A percentile compares a stretch with the other conserved stretches of the same genome.
phyloP scores from a whole-genome alignment of 805 yeast species.

The Monosporozyma servazzii region DNA sequence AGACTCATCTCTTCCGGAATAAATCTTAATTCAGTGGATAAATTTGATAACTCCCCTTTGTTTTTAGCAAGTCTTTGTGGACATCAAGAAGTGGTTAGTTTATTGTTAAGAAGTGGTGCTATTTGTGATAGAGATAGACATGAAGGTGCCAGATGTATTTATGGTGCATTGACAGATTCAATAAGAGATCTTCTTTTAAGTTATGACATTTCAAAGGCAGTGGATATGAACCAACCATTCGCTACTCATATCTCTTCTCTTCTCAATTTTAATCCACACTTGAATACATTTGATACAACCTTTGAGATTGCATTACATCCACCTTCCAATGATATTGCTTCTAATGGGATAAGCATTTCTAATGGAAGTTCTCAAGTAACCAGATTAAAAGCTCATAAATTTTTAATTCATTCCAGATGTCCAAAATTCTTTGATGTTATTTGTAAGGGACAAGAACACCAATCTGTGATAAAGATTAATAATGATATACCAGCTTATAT shows the following conservation, averaged over 20 bases:
- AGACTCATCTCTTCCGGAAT: constrained; percentile 45
- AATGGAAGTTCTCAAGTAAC: background rate
- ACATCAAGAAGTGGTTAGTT: constrained; percentile 52
- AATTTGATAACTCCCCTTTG: constrained; percentile 68
- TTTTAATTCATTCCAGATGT: constrained; percentile 35
- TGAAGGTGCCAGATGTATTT: constrained; percentile 69
- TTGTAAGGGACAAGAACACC: background rate
- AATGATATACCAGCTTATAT: constrained; percentile 3
- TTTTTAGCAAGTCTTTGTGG: constrained; percentile 71
- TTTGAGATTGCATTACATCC: background rate
- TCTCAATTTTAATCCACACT: constrained; percentile 12
- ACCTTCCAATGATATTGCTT: background rate
- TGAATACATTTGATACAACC: constrained; percentile 7
- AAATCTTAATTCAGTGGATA: constrained; percentile 43
- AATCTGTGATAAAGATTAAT: background rate
- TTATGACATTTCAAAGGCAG: constrained; percentile 59
- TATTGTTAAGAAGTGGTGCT: constrained; percentile 59
- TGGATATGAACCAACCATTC: constrained; percentile 62
- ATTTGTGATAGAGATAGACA: constrained; percentile 73
- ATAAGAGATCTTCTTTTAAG: constrained; percentile 50
- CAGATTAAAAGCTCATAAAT: constrained; percentile 29
- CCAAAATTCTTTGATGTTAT: constrained; percentile 23
- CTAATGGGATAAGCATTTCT: constrained; percentile 5
- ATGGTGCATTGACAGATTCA: constrained; percentile 65
- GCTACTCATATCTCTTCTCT: constrained; percentile 54